These are phyloP conservation scores for Dactylellina parvicollis DNA, from an alignment of 2,329 filamentous ascomycete genomes.

Conservation along the genomic window DNA sequence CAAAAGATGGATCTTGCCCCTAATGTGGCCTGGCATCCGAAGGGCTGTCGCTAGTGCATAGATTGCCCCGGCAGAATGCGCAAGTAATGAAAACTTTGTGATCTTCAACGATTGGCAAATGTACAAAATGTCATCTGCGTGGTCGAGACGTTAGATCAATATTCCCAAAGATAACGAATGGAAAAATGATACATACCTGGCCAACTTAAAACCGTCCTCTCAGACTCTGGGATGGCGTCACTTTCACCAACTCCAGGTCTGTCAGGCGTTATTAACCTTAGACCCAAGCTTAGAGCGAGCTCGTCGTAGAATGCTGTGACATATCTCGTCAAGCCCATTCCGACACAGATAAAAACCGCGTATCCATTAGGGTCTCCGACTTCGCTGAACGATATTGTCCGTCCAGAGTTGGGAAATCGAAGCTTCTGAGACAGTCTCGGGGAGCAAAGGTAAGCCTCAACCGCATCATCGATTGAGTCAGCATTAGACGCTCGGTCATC, in stretches of 20 bases:
- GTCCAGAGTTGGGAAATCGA: constrained; percentile 82
- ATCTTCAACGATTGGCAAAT: constrained; percentile 93
- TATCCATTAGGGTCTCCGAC: constrained; percentile 92
- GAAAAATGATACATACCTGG: constrained; percentile 71
- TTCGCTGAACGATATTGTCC: constrained; percentile 93
- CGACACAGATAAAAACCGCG: constrained; percentile 94
- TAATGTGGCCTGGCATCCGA: constrained; percentile 94
- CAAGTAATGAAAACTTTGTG: constrained; percentile 93
- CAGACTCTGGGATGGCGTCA: constrained; percentile 81
- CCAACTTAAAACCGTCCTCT: constrained; percentile 89
- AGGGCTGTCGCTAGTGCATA: constrained; percentile 95
- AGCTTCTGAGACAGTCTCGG: constrained; percentile 89
- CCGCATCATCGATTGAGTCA: constrained; percentile 88
- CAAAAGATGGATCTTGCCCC: constrained; percentile 90
- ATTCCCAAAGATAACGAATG: not conserved
- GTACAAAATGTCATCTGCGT: constrained; percentile 80
- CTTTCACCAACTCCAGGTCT: constrained; percentile 93
- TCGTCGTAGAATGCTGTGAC: constrained; percentile 98
- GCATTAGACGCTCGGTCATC: constrained; percentile 80
- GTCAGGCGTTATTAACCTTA: constrained; percentile 92
- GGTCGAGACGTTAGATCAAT: constrained; percentile 39
- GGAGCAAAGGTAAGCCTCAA: constrained; percentile 83
- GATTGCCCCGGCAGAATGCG: constrained; percentile 96
- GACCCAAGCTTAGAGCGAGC: constrained; percentile 83
- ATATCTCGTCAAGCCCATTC: constrained; percentile 95